Base-by-base conservation (phyloP, 75 land plant species). In the Azolla pinnata region DNA sequence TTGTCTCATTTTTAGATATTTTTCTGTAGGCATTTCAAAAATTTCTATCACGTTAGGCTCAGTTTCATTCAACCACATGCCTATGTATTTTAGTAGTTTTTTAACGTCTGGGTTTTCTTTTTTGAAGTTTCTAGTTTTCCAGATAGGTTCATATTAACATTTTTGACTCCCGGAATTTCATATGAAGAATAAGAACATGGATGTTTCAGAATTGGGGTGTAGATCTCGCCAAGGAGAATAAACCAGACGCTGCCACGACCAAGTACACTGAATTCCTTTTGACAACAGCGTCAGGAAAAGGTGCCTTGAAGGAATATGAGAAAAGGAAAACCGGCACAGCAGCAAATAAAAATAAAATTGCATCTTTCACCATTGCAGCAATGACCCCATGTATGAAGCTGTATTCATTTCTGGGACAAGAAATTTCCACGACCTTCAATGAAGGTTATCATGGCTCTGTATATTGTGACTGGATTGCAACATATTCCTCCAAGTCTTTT, bases 351-450 rank as follows among this genome's bases (percentile, higher is more conserved):
- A 79, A 73, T 16, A 80, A 71, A 53, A 34, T 81, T 63, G 80
- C 84, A 27, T 78, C 96, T 10, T 78, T 82, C 34, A 83, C 82
- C 16, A 67, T 92, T 9, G 87, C 81, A 48, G 96, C 98, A 16
- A 85, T 92, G 96, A 79, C 87, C 12, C 98, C 96, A 44, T 88
- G 90, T 61, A 81, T 85, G 90, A 84, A 81, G 59, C 67, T 85
- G 29, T 83, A 85, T 71, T 83, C 98, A 29, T 85, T 67, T 56
- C 44, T 89, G 45, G 99, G 83, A 2, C 73, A 79, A 56, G 85
- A 89, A 54, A 61, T 86, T 10, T 33, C 42, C 12, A 58, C 44
- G 33, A 33, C 67, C 30, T 7, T 80, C 23, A 51, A 64, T 29
- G 52, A 67, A 26, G 63, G 33, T 20, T 67, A 60, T 9, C 31